Percentiles rank a stretch among this genome's conserved stretches.
Evolutionary conservation across 352 stramenopile species (phyloP).

Genomic region (Phytophthora litchii): DNA sequence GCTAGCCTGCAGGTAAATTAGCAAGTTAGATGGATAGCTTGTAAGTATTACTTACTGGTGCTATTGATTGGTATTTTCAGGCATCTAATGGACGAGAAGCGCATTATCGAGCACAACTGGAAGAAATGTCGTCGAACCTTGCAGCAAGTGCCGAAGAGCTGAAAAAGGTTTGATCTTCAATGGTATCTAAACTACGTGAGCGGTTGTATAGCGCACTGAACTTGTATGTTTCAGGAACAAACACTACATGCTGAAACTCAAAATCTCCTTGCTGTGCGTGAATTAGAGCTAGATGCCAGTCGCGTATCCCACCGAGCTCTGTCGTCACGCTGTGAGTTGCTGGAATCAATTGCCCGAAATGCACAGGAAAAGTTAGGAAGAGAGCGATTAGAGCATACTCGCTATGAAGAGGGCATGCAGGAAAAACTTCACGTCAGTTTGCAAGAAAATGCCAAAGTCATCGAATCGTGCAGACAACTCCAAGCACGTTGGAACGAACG

Average conservation of each 20-base stretch:
- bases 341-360: conserved; percentile 64
- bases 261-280: conserved; percentile 38
- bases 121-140: conserved; percentile 25
- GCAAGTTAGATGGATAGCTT: background rate
- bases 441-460: conserved; percentile 52
- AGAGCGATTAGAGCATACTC: conserved; percentile 52
- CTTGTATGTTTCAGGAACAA: conserved; percentile 29
- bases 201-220: conserved; percentile 4
- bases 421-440: conserved; percentile 51
- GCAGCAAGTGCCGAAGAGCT: conserved; percentile 24
- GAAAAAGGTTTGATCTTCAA: conserved; percentile 25
- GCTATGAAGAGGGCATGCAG: conserved; percentile 55
- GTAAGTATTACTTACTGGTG: conserved; percentile 1
- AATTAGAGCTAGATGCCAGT: conserved; percentile 45
- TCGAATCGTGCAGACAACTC: conserved; percentile 45
- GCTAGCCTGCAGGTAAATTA: conserved; percentile 36
- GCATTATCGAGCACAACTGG: conserved; percentile 26
- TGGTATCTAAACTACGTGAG: background rate
- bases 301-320: conserved; percentile 45
- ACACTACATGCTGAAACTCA: conserved; percentile 9
- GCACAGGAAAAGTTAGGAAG: conserved; percentile 62
- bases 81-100: conserved; percentile 31
- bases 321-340: conserved; percentile 48
- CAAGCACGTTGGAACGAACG: conserved; percentile 34
- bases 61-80: conserved; percentile 7